A percentile compares a stretch with the other conserved stretches of the same genome.
These are phyloP conservation scores for Ashbya aceris DNA, from an alignment of 1,139 yeast genomes.

Conservation along the genomic window DNA sequence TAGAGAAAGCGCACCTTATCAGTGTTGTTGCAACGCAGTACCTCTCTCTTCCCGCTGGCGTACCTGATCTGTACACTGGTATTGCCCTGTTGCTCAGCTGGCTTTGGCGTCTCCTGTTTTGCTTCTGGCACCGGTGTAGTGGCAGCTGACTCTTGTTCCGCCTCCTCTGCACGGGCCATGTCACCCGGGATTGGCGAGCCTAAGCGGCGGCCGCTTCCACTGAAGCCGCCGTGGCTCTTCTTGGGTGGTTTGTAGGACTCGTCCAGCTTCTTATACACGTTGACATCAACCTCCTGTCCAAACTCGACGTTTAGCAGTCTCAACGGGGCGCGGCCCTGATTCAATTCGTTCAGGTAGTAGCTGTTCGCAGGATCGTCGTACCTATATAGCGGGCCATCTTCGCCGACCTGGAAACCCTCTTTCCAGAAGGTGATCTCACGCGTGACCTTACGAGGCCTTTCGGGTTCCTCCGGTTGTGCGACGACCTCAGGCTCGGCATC, in stretches of 20 bases:
- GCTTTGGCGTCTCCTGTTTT: conserved; percentile 11
- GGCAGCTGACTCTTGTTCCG: no score
- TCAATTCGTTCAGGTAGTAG: conserved; percentile 65
- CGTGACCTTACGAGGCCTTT: conserved; percentile 37
- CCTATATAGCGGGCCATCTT: conserved; percentile 69
- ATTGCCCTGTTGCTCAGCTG: conserved; percentile 45
- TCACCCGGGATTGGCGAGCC: conserved; percentile 89
- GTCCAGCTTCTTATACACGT: conserved; percentile 69
- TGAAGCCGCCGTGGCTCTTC: conserved; percentile 59
- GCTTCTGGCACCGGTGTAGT: conserved; percentile 11
- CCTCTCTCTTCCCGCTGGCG: conserved; percentile 67
- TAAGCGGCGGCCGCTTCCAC: conserved; percentile 76
- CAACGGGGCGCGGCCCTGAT: conserved; percentile 90
- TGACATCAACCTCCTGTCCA: conserved; percentile 95
- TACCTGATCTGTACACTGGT: conserved; percentile 74
- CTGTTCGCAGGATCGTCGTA: conserved; percentile 89
- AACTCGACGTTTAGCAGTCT: conserved; percentile 69
- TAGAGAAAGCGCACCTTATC: conserved; percentile 65
- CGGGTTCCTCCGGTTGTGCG: conserved; percentile 24
- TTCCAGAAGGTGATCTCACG: conserved; percentile 89
- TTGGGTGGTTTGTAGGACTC: conserved; percentile 76
- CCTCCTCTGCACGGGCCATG: conserved; percentile 13
- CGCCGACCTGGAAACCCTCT: conserved; percentile 87
- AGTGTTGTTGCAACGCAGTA: conserved; percentile 54
- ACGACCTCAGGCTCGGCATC: conserved; percentile 35